Evolutionary conservation across 1,284 basidiomycete genomes (phyloP).

Genomic region (Malassezia sp.): DNA sequence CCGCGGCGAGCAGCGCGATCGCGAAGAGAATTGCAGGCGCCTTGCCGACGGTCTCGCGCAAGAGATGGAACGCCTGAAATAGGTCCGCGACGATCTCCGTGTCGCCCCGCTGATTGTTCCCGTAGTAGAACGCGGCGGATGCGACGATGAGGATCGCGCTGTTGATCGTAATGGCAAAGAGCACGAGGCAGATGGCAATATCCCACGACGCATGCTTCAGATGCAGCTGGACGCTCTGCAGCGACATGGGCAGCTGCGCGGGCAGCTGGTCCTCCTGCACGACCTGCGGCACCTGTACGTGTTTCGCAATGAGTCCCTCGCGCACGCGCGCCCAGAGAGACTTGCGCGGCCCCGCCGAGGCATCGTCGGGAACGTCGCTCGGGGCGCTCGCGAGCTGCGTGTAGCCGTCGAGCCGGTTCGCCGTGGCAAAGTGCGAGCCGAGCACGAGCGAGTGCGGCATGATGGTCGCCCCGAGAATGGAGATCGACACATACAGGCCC

Average conservation of each 20-base stretch:
- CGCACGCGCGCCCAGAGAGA: background rate
- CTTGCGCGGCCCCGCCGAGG: background rate
- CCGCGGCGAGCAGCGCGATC: slow-evolving; percentile 54
- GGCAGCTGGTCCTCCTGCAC: slow-evolving; percentile 1
- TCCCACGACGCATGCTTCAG: slow-evolving; percentile 42
- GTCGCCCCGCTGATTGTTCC: slow-evolving; percentile 15
- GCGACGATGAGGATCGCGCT: slow-evolving; percentile 57
- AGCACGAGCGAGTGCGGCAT: slow-evolving; percentile 83
- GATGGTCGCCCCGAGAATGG: slow-evolving; percentile 54
- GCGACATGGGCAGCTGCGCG: slow-evolving; percentile 9
- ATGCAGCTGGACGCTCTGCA: slow-evolving; percentile 25
- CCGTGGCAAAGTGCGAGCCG: slow-evolving; percentile 56
- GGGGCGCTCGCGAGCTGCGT: background rate
- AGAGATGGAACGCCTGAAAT: slow-evolving; percentile 36
- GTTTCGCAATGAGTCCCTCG: background rate
- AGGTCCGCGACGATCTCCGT: slow-evolving; percentile 30
- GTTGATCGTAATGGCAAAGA: slow-evolving; percentile 63
- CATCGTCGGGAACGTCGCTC: background rate
- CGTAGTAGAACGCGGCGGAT: slow-evolving; percentile 48
- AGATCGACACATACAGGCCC: slow-evolving; percentile 65
- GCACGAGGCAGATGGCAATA: slow-evolving; percentile 40
- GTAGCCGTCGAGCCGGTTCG: slow-evolving; percentile 22
- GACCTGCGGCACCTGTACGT: slow-evolving; percentile 6
- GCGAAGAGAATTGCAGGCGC: slow-evolving; percentile 36
- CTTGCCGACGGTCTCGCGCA: slow-evolving; percentile 24